Evolutionary conservation across 2,329 filamentous ascomycete genomes (phyloP), one percentile per base, ranked within the genome.

Genomic region (Amylocarpus encephaloides): DNA sequence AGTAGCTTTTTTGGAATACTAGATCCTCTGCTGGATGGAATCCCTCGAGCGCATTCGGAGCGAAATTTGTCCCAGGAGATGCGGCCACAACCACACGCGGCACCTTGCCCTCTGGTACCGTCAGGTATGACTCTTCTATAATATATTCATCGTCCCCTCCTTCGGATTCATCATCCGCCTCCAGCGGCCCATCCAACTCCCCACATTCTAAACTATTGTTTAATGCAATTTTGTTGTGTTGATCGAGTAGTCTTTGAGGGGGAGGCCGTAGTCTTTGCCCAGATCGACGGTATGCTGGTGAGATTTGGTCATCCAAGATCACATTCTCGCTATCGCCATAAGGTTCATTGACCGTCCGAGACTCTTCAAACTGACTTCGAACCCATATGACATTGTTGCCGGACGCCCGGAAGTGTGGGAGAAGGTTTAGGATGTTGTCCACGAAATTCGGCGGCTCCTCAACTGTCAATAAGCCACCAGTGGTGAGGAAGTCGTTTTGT

Each of bases 401-500:
- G 22, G 78, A 75, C 43, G 77, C 72, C 56, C 92, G 87, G 62
- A 97, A 95, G 13, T 78, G 78, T 10, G 78, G 77, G 38, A 84
- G 82, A 2, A 97, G 73, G 6, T 76, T 69, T 16, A 82, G 71
- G 38, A 90, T 78, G 26, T 79, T 80, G 35, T 84, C 75, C 40
- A 93, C 67, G 54, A 91, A 88, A 9, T 80, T 79, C 3, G 77
- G 68, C 2, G 82, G 80, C 39, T 80, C 76, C 33, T 72, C 72
- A 45, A 91, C 79, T 11, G 82, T 77, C 16, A 96, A 69, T 22
- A 82, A 78, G 48, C 87, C 86, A 45, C 80, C 75, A 1, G 79
- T 70, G 6, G 80, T 75, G 51, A 94, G 71, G 62, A 97, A 95
- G 66, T 96, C 92, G 61, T 94, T 89, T 64, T 97, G 93, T 33